Percentiles rank a stretch among this genome's conserved stretches.
phyloP scores from a whole-genome alignment of 2,329 filamentous ascomycete species.

The Dothideomycetes sp. region DNA sequence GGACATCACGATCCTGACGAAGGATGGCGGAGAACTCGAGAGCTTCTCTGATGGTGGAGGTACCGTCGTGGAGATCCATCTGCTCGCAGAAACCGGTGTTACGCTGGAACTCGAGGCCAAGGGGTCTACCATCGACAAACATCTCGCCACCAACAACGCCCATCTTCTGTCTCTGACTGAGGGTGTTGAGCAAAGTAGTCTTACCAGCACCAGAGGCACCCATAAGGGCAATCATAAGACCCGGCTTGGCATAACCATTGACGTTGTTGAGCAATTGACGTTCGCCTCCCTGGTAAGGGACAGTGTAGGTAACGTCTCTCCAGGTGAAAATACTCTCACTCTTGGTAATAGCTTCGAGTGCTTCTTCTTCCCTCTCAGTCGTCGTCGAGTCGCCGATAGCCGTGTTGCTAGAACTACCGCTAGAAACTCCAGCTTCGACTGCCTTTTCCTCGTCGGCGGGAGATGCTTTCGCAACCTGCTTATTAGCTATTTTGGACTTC shows the following conservation, averaged over 20 bases:
- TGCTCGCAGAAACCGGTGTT: slow-evolving; percentile 65
- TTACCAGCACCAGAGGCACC: slow-evolving; percentile 77
- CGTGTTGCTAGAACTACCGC: slow-evolving; percentile 23
- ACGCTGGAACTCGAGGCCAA: slow-evolving; percentile 56
- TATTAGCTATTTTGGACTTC: slow-evolving; percentile 54
- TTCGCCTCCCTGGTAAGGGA: slow-evolving; percentile 57
- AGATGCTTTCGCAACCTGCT: slow-evolving; percentile 39
- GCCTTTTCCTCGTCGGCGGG: slow-evolving; percentile 52
- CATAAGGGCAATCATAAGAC: slow-evolving; percentile 70
- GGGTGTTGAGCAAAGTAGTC: slow-evolving; percentile 70
- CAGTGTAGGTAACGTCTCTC: slow-evolving; percentile 61
- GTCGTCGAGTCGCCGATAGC: slow-evolving; percentile 21
- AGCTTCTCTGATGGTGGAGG: slow-evolving; percentile 58
- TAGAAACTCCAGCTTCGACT: slow-evolving; percentile 20
- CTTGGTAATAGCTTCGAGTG: slow-evolving; percentile 41
- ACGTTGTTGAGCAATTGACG: slow-evolving; percentile 59
- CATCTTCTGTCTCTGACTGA: slow-evolving; percentile 61
- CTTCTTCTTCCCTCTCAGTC: slow-evolving; percentile 29
- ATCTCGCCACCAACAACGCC: slow-evolving; percentile 60
- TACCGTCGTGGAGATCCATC: slow-evolving; percentile 61
- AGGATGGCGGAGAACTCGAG: slow-evolving; percentile 60
- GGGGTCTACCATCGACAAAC: slow-evolving; percentile 57
- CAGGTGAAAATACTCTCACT: slow-evolving; percentile 63
- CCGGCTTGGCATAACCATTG: slow-evolving; percentile 70
- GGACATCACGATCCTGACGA: slow-evolving; percentile 47